Evolutionary conservation across 2,329 filamentous ascomycete species (phyloP), one percentile per base, ranked within the genome.

Genomic region (Phaeomoniella chlamydospora): DNA sequence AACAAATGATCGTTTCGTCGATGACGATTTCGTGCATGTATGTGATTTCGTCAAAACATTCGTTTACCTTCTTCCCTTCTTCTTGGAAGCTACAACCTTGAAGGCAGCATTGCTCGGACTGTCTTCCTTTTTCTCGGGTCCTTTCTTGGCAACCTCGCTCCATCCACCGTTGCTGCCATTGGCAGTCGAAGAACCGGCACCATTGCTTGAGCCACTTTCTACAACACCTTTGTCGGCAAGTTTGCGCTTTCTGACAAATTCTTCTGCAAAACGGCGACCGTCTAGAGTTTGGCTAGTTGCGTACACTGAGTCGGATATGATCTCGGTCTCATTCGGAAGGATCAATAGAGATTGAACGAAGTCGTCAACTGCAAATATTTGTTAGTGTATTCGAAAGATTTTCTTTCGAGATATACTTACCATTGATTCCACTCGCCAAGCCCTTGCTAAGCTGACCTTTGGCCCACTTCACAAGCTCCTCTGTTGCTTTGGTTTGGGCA

Each of bases 91-190:
- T 9, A 96, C 88, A 36, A 96, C 83, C 67, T 90, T 90, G 65
- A 94, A 96, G 34, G 73, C 74, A 6, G 78, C 58, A 41, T 55
- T 62, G 41, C 56, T 59, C 42, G 52, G 56, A 53, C 55, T 54
- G 47, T 61, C 56, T 33, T 64, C 56, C 18, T 70, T 68, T 38
- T 64, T 62, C 34, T 49, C 51, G 34, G 61, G 64, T 15, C 81
- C 80, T 68, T 94, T 94, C 77, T 96, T 96, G 2, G 90, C 90
- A 36, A 98, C 90, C 61, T 96, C 90, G 48, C 72, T 94, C 90
- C 90, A 98, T 14, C 88, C 88, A 37, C 82, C 77, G 16, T 67
- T 62, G 15, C 51, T 57, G 34, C 65, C 63, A 4, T 50, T 57
- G 44, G 56, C 64, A 41, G 48, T 57, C 38, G 49, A 52, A 34